Base-by-base conservation (phyloP, 805 yeast genomes). In the Candida suzukii region DNA sequence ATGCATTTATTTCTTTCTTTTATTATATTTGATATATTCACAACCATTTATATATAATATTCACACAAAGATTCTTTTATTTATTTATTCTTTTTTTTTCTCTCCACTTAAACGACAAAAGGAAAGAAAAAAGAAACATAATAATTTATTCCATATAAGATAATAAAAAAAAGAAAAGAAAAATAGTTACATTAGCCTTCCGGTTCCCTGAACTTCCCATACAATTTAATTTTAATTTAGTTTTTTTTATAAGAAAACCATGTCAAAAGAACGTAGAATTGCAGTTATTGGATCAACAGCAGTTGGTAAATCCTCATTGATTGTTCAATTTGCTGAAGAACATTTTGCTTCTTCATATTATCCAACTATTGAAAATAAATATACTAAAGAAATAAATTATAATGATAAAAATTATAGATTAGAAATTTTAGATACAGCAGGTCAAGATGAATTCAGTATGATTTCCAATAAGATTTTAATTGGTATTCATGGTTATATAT, bases 351-450 rank as follows among this genome's bases (percentile, higher is more conserved):
- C 88, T 60, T 73, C 83, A 27, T 88, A 88, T 63, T 88, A 87
- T 60, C 96, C 96, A 25, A 88, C 96, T 6, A 85, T 86, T 46
- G 95, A 87, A 58, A 87, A 85, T 61, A 90, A 84, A 61, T 85
- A 84, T 61, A 71, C 79, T 56, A 87, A 84, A 57, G 70, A 72
- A 28, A 71, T 88, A 54, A 71, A 70, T 44, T 76, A 82, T 59
- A 76, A 83, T 46, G 83, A 83, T 46, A 82, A 79, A 50, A 85
- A 82, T 41, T 88, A 83, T 57, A 80, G 80, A 40, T 76, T 90
- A 21, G 96, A 88, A 58, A 84, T 88, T 41, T 67, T 88, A 45
- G 97, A 88, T 56, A 88, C 96, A 0, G 95, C 96, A 1, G 96
- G 96, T 8, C 95, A 87, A 66, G 96, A 88, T 61, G 95, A 88